Evolutionary conservation across 306 rosid species (phyloP).

Genomic region (Comarum palustre): DNA sequence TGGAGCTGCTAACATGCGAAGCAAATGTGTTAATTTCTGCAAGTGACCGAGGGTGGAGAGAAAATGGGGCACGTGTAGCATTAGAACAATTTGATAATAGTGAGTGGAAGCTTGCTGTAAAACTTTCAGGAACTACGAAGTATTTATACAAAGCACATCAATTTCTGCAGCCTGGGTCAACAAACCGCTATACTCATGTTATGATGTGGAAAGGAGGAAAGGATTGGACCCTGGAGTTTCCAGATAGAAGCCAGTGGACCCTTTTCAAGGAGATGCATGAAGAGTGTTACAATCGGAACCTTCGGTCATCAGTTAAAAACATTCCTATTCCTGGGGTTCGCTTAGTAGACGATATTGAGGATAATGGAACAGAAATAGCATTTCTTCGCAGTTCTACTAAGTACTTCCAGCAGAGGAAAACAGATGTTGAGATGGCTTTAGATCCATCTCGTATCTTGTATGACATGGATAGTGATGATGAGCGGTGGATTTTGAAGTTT

Average conservation of each 20-base stretch:
- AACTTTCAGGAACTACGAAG: constrained; percentile 61
- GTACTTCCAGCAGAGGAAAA: constrained; percentile 68
- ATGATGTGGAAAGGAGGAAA: constrained; percentile 99
- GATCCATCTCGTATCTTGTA: constrained; percentile 64
- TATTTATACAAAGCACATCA: constrained; percentile 93
- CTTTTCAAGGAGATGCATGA: constrained; percentile 96
- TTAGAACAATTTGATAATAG: constrained; percentile 75
- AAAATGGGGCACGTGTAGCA: constrained; percentile 62
- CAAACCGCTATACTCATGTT: constrained; percentile 92
- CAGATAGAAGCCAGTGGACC: constrained; percentile 87
- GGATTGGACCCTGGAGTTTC: constrained; percentile 92
- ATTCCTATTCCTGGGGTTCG: constrained; percentile 96
- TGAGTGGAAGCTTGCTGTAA: constrained; percentile 94
- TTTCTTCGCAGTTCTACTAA: constrained; percentile 59
- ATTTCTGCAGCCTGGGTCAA: constrained; percentile 93
- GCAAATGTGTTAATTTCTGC: constrained; percentile 71
- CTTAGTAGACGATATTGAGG: constrained; percentile 66
- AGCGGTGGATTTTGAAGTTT: constrained; percentile 52
- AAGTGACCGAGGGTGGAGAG: constrained; percentile 90
- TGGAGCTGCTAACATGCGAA: constrained; percentile 66
- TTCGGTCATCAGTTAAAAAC: constrained; percentile 77
- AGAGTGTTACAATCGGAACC: constrained; percentile 84
- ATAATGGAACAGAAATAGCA: constrained; percentile 45
- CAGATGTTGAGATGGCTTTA: constrained; percentile 92
- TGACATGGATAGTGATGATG: constrained; percentile 99